Percentiles rank a stretch among this genome's conserved stretches.
Conservation (phyloP, 805 yeast species). For the Suhomyces tanzawaensis region DNA sequence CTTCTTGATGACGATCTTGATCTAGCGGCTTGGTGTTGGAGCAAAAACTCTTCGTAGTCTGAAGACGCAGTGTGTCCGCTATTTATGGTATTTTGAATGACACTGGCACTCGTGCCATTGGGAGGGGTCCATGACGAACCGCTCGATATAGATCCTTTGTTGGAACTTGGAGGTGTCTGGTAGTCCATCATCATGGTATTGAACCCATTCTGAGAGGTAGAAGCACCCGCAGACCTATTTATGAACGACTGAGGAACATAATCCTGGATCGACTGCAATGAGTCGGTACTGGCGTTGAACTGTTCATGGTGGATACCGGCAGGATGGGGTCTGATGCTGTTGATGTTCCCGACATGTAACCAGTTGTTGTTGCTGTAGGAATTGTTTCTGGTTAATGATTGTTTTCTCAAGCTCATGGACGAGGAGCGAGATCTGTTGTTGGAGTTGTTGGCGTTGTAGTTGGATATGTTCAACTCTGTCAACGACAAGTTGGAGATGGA, state of each 20-base stretch:
- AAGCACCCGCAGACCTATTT: conserved; percentile 26
- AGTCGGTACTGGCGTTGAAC: conserved; percentile 33
- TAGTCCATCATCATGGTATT: conserved; percentile 41
- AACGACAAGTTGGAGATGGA: conserved; percentile 41
- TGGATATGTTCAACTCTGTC: conserved; percentile 37
- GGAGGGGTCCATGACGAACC: conserved; percentile 12
- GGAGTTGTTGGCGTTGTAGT: conserved; percentile 20
- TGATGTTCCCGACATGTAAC: conserved; percentile 45
- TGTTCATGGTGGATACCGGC: conserved; percentile 18
- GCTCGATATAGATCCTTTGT: conserved; percentile 28
- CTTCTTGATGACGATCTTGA: conserved; percentile 22
- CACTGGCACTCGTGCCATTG: conserved; percentile 4
- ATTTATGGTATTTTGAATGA: conserved; percentile 7
- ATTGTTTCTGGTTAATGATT: conserved; percentile 43
- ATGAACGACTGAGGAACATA: conserved; percentile 42
- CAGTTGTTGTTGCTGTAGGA: conserved; percentile 35
- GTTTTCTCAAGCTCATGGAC: conserved; percentile 39
- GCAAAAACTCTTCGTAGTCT: conserved; percentile 34
- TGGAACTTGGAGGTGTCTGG: conserved; percentile 38
- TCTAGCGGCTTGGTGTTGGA: conserved; percentile 18
- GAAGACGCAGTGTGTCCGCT: conserved; percentile 6
- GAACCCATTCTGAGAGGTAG: conserved; percentile 15
- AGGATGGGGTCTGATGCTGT: conserved; percentile 26
- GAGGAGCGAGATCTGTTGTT: conserved; percentile 34
- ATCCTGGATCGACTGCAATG: conserved; percentile 44